phyloP scores from a whole-genome alignment of 1,284 basidiomycete genomes.

The Athelia sp. region DNA sequence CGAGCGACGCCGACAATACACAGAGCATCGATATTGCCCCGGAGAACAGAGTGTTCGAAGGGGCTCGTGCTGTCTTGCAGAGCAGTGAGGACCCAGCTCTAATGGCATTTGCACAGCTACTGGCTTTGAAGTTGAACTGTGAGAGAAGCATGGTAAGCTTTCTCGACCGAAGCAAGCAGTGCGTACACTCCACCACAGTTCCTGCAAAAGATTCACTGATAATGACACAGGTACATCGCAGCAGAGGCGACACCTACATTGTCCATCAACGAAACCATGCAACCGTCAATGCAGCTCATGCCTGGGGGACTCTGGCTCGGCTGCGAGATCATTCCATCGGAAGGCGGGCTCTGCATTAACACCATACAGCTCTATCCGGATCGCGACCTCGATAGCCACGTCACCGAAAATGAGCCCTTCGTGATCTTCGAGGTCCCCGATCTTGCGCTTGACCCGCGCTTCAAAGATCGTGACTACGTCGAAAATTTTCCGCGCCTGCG shows the following conservation, averaged over 20 bases:
- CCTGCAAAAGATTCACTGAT: too few species aligned
- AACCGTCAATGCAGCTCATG: not conserved
- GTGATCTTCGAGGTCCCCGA: not conserved
- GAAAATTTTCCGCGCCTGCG: not conserved
- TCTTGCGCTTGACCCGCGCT: not conserved
- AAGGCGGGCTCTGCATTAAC: not conserved
- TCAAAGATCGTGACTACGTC: not conserved
- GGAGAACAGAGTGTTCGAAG: too few species aligned
- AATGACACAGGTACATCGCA: not conserved
- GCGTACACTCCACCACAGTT: not conserved
- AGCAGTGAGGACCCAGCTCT: not conserved
- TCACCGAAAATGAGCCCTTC: not conserved
- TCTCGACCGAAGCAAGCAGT: not conserved
- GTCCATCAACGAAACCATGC: not conserved
- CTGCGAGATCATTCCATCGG: not conserved
- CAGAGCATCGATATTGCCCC: not conserved
- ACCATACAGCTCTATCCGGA: not conserved
- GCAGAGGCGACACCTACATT: not conserved
- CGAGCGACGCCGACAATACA: too few species aligned
- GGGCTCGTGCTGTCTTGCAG: not conserved
- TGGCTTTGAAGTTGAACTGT: not conserved
- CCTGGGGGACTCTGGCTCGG: not conserved
- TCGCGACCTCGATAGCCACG: not conserved
- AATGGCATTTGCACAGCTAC: not conserved
- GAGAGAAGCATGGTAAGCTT: not conserved